These are phyloP conservation scores for Funneliformis caledonium DNA, from an alignment of 371 early-diverging fungal genomes.

Conservation along the genomic window DNA sequence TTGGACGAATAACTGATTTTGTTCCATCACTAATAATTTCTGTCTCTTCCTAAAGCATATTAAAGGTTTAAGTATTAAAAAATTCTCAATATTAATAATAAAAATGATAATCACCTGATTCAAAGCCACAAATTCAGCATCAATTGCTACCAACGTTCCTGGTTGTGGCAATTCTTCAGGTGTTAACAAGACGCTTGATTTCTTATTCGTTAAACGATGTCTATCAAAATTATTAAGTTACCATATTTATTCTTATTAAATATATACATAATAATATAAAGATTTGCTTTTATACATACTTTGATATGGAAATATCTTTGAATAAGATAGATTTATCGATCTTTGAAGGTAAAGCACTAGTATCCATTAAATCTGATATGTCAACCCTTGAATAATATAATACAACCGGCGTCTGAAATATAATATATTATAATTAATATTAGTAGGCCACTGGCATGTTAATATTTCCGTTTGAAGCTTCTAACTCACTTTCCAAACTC, in stretches of 20 bases:
- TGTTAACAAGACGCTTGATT: slow-evolving; percentile 55
- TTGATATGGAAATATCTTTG: slow-evolving; percentile 54
- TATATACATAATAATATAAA: background rate
- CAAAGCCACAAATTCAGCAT: slow-evolving; percentile 94
- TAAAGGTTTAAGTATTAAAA: slow-evolving; percentile 6
- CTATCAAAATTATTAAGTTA: background rate
- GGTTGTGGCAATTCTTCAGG: slow-evolving; percentile 68
- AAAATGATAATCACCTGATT: slow-evolving; percentile 57
- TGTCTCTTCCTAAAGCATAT: slow-evolving; percentile 69
- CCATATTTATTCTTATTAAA: background rate
- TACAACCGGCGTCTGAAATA: slow-evolving; percentile 63
- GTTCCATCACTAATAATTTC: slow-evolving; percentile 94
- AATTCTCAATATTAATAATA: background rate
- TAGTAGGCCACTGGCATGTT: background rate
- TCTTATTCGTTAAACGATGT: slow-evolving; percentile 47
- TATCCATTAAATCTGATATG: slow-evolving; percentile 50
- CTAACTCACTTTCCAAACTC: slow-evolving; percentile 75
- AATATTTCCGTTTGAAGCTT: background rate
- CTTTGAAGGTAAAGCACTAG: slow-evolving; percentile 47
- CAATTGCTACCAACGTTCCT: slow-evolving; percentile 82
- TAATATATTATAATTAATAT: background rate
- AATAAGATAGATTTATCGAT: slow-evolving; percentile 56
- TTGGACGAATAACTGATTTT: slow-evolving; percentile 78
- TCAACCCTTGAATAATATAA: slow-evolving; percentile 72
- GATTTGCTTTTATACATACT: slow-evolving; percentile 34